Conservation (phyloP, 768 basidiomycete genomes). For the Pisolithus orientalis region DNA sequence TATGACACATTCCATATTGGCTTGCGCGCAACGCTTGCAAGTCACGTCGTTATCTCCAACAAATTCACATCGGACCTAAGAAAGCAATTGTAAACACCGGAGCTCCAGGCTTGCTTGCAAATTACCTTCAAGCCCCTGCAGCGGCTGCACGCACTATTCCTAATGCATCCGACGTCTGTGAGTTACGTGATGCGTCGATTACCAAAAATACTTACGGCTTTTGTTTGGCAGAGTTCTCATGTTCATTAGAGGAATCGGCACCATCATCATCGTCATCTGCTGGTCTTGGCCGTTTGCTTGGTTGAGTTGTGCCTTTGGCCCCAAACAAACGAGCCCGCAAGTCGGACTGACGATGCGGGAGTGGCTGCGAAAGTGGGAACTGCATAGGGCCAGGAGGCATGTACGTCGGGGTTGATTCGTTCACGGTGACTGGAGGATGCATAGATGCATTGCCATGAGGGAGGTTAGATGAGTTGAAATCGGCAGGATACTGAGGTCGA, state of each 20-base stretch:
- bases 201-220: constrained; percentile 14
- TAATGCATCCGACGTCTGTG: constrained; percentile 14
- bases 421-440: constrained; percentile 1
- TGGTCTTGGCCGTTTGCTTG: constrained; percentile 16
- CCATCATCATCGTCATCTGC: constrained; percentile 13
- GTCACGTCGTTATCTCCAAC: constrained; percentile 56
- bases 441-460: constrained; percentile 11
- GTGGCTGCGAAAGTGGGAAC: constrained; percentile 23
- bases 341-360: constrained; percentile 23
- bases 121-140: constrained; percentile 55
- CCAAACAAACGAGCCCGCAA: constrained; percentile 22
- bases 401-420: constrained; percentile 9
- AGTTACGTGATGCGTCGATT: not conserved
- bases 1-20: constrained; percentile 67
- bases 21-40: constrained; percentile 68
- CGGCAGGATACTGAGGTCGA: constrained; percentile 8
- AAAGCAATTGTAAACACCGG: constrained; percentile 2
- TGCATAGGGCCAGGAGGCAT: constrained; percentile 24
- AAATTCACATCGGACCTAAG: constrained; percentile 74
- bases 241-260: constrained; percentile 20
- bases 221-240: constrained; percentile 10
- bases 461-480: constrained; percentile 2
- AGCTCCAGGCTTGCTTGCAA: not conserved
- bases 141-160: constrained; percentile 59
- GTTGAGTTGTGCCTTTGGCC: constrained; percentile 1